Percentiles rank a stretch among this genome's conserved stretches.
phyloP scores from a whole-genome alignment of 345 rosid species.

The Populus davidiana region DNA sequence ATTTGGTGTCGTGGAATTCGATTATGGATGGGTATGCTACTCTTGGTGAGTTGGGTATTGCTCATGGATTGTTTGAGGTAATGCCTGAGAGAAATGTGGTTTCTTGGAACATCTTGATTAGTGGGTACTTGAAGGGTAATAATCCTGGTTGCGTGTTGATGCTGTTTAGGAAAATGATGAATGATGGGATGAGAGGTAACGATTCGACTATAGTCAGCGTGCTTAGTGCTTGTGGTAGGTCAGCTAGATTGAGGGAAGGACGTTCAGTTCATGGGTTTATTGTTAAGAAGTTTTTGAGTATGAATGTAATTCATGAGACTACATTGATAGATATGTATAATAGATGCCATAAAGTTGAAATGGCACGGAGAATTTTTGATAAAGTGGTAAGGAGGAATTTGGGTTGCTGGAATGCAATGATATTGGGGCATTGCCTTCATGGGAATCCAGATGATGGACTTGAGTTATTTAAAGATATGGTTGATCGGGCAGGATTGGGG shows the following conservation, averaged over 20 bases:
- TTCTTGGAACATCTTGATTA: slow-evolving; percentile 67
- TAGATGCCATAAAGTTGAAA: slow-evolving; percentile 50
- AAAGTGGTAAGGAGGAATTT: slow-evolving; percentile 37
- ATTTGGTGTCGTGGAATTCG: slow-evolving; percentile 59
- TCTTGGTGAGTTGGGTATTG: slow-evolving; percentile 31
- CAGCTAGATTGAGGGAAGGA: slow-evolving; percentile 63
- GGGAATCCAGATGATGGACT: slow-evolving; percentile 63
- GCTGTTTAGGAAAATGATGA: slow-evolving; percentile 55
- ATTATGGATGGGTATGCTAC: slow-evolving; percentile 27
- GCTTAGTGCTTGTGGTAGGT: slow-evolving; percentile 57
- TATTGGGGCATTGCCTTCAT: slow-evolving; percentile 71
- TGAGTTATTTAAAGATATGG: slow-evolving; percentile 41
- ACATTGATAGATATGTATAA: slow-evolving; percentile 64
- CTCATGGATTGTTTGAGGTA: slow-evolving; percentile 47
- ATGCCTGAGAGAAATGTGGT: slow-evolving; percentile 45
- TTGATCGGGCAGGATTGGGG: slow-evolving; percentile 10
- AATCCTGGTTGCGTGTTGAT: slow-evolving; percentile 34
- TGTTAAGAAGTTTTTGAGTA: slow-evolving; percentile 26
- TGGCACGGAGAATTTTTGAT: slow-evolving; percentile 53
- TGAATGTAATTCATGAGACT: slow-evolving; percentile 39
- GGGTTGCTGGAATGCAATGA: slow-evolving; percentile 75
- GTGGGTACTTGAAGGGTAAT: slow-evolving; percentile 40
- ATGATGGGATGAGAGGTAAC: slow-evolving; percentile 37
- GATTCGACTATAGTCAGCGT: slow-evolving; percentile 41
- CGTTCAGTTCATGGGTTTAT: slow-evolving; percentile 64